phyloP scores from a whole-genome alignment of 1,284 basidiomycete species.

The Irpex lacteus region DNA sequence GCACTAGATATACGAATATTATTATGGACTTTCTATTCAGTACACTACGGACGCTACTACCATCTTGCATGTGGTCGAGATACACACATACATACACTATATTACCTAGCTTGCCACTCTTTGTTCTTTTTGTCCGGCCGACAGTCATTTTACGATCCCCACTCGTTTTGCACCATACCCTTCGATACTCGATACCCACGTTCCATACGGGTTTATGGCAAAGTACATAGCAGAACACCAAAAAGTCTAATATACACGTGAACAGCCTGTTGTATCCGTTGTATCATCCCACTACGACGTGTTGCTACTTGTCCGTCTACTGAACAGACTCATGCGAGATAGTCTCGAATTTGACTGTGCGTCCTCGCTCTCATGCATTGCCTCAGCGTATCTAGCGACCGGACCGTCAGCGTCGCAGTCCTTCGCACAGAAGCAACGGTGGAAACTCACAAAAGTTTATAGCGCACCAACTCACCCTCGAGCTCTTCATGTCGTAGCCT shows the following conservation, averaged over 20 bases:
- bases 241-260: background rate
- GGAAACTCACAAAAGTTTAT: constrained; percentile 78
- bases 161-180: background rate
- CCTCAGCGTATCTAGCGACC: constrained; percentile 78
- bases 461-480: constrained; percentile 87
- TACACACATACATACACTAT: background rate
- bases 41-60: background rate
- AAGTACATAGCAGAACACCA: too few relatives aligned
- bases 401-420: background rate
- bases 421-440: constrained; percentile 4
- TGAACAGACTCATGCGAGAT: constrained; percentile 35
- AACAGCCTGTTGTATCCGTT: background rate
- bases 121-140: background rate
- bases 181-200: background rate
- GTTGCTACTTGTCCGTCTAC: constrained; percentile 26
- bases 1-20: background rate
- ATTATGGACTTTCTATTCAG: background rate
- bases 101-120: background rate
- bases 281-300: background rate
- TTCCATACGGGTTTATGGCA: too few relatives aligned
- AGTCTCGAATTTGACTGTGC: constrained; percentile 72
- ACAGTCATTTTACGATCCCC: background rate
- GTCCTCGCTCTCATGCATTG: constrained; percentile 82
- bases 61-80: background rate
- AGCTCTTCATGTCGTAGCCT: constrained; percentile 87